Conservation (phyloP, 495 filamentous ascomycete genomes). For the Tetracladium setigerum region DNA sequence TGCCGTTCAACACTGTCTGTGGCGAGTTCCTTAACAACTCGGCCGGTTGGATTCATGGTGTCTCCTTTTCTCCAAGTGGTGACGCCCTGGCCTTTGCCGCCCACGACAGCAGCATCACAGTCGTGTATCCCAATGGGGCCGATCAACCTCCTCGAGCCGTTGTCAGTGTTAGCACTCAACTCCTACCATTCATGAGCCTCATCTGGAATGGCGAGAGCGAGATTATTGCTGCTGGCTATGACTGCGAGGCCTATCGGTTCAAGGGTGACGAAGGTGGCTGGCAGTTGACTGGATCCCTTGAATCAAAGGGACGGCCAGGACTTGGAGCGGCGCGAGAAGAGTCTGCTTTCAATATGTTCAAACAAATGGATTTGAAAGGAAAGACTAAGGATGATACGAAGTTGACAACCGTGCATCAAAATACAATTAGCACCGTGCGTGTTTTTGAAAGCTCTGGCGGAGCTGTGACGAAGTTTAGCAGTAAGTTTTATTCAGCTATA, state of each 20-base stretch:
- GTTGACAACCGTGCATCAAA: slow-evolving; percentile 93
- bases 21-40: slow-evolving; percentile 93
- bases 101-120: slow-evolving; percentile 91
- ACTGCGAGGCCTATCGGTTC: slow-evolving; percentile 92
- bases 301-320: slow-evolving; percentile 64
- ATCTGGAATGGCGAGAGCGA: slow-evolving; percentile 90
- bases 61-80: slow-evolving; percentile 85
- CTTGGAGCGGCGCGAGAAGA: slow-evolving; percentile 41
- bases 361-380: slow-evolving; percentile 95
- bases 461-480: slow-evolving; percentile 71
- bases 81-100: slow-evolving; percentile 84
- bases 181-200: slow-evolving; percentile 83
- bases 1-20: slow-evolving; percentile 97
- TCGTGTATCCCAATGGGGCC: slow-evolving; percentile 89
- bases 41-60: slow-evolving; percentile 91
- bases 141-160: slow-evolving; percentile 87
- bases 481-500: slow-evolving; percentile 46
- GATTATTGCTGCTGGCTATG: slow-evolving; percentile 93
- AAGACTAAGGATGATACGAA: slow-evolving; percentile 84
- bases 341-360: slow-evolving; percentile 97
- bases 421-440: slow-evolving; percentile 82
- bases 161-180: slow-evolving; percentile 78
- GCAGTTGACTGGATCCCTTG: slow-evolving; percentile 77
- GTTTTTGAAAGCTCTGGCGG: slow-evolving; percentile 60
- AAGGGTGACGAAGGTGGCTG: slow-evolving; percentile 76